phyloP scores from a whole-genome alignment of 2,329 filamentous ascomycete species.

The Fusarium sp. region DNA sequence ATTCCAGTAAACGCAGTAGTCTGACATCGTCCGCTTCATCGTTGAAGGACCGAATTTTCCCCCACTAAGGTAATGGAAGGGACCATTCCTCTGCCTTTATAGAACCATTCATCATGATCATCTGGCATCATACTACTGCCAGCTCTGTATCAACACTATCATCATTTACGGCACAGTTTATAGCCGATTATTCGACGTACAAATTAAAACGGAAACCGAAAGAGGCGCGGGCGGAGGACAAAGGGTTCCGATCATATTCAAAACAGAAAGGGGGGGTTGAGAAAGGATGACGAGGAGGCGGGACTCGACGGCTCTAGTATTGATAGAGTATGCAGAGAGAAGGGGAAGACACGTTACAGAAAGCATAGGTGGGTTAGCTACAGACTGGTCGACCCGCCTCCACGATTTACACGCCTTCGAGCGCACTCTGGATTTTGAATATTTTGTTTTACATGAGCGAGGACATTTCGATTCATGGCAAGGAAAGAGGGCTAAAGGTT shows the following conservation, averaged over 20 bases:
- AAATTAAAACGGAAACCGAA: neutral
- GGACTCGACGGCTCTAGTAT: neutral
- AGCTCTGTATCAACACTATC: neutral
- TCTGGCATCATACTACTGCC: neutral
- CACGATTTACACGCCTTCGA: slow-evolving; percentile 15
- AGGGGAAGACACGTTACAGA: slow-evolving; percentile 14
- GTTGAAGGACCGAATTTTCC: slow-evolving; percentile 47
- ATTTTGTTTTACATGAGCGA: slow-evolving; percentile 32
- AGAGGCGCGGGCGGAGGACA: neutral
- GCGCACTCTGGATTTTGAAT: slow-evolving; percentile 27
- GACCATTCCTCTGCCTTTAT: neutral
- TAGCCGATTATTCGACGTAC: neutral
- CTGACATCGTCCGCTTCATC: slow-evolving; percentile 45
- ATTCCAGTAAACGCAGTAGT: slow-evolving; percentile 44
- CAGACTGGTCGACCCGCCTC: slow-evolving; percentile 10
- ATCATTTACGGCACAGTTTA: slow-evolving; percentile 7
- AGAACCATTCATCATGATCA: neutral
- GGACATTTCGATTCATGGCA: slow-evolving; percentile 31
- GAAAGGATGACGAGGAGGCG: neutral
- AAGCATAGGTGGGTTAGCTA: slow-evolving; percentile 2
- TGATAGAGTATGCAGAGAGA: slow-evolving; percentile 3
- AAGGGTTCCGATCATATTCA: slow-evolving; percentile 1
- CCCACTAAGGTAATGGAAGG: slow-evolving; percentile 26
- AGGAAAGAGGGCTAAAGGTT: slow-evolving; percentile 16
- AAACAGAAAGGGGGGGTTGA: slow-evolving; percentile 1